A percentile compares a stretch with the other conserved stretches of the same genome.
These are phyloP conservation scores for Panicum virgatum DNA, from an alignment of 202 grass and related monocot genomes.

Conservation along the genomic window DNA sequence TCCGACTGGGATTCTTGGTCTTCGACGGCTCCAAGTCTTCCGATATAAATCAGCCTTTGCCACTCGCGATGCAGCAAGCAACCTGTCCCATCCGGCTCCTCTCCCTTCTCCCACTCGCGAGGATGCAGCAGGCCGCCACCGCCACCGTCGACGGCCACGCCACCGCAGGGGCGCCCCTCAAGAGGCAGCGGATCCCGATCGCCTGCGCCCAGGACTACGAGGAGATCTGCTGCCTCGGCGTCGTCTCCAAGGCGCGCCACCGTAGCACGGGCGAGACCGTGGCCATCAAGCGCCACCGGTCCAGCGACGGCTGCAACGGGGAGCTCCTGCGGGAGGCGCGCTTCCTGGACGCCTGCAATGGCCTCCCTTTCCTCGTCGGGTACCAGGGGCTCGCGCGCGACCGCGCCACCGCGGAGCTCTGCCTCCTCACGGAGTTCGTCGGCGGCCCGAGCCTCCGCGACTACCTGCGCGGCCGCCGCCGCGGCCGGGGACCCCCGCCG, in stretches of 20 bases:
- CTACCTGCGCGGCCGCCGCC: neutral
- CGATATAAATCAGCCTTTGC: too few relatives aligned
- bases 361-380: neutral
- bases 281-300: neutral
- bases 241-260: neutral
- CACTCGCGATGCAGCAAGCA: neutral
- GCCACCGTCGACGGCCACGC: neutral
- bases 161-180: neutral
- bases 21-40: too few relatives aligned
- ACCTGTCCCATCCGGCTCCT: neutral
- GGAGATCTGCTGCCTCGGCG: neutral
- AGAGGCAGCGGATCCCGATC: neutral
- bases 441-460: neutral
- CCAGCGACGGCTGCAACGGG: neutral
- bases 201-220: neutral
- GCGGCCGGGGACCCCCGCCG: neutral
- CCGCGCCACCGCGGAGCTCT: neutral
- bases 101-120: neutral
- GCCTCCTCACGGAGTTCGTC: constrained; percentile 38
- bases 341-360: neutral
- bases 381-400: neutral
- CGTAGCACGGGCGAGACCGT: neutral
- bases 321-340: neutral
- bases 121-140: neutral
- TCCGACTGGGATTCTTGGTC: too few relatives aligned